A percentile compares a stretch with the other conserved stretches of the same genome.
These are phyloP conservation scores for Plasmodium gallinaceum DNA, from an alignment of 169 alveolate genomes.

Conservation along the genomic window DNA sequence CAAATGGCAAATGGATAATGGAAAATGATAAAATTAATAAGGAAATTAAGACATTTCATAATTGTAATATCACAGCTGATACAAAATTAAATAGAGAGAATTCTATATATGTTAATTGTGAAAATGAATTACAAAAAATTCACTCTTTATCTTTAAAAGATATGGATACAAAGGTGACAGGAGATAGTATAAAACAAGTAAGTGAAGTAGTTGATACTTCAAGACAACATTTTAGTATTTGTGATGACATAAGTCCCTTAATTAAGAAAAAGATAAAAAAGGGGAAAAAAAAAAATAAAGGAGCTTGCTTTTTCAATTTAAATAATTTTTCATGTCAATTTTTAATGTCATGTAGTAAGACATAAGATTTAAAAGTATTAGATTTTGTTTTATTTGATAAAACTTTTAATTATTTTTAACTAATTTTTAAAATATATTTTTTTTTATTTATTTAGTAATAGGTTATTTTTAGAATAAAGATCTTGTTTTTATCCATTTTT, in stretches of 20 bases:
- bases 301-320: slow-evolving; percentile 56
- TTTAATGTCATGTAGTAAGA: slow-evolving; percentile 72
- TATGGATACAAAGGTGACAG: slow-evolving; percentile 2
- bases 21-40: slow-evolving; percentile 26
- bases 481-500: slow-evolving; percentile 17
- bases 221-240: slow-evolving; percentile 19
- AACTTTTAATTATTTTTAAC: slow-evolving; percentile 38
- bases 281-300: slow-evolving; percentile 38
- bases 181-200: slow-evolving; percentile 6
- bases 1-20: slow-evolving; percentile 10
- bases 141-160: slow-evolving; percentile 42
- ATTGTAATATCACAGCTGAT: slow-evolving; percentile 17
- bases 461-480: slow-evolving; percentile 43
- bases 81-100: slow-evolving; percentile 5
- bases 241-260: slow-evolving; percentile 27
- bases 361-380: slow-evolving; percentile 26
- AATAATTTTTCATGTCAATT: slow-evolving; percentile 72
- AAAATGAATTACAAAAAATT: slow-evolving; percentile 35
- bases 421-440: slow-evolving; percentile 11
- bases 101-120: slow-evolving; percentile 16
- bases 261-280: slow-evolving; percentile 53
- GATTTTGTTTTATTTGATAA: slow-evolving; percentile 9
- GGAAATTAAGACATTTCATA: slow-evolving; percentile 8
- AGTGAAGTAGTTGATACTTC: slow-evolving; percentile 11
- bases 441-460: slow-evolving; percentile 40